Percentiles rank a stretch among this genome's conserved stretches.
Evolutionary conservation across 768 basidiomycete species (phyloP).

Genomic region (Kwoniella heveanensis): DNA sequence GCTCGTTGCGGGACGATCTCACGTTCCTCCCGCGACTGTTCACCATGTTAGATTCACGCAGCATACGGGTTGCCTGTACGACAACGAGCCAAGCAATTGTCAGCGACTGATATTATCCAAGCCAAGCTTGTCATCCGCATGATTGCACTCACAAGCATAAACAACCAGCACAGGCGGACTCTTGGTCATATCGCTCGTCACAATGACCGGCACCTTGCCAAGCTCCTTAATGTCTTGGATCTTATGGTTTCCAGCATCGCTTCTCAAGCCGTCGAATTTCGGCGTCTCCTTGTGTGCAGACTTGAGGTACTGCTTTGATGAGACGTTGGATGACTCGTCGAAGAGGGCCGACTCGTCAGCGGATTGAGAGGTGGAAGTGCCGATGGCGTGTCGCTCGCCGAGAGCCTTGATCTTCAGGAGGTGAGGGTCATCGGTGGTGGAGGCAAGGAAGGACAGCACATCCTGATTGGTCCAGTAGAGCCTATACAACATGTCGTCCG

Average conservation of each 20-base stretch:
- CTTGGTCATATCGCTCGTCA: conserved; percentile 92
- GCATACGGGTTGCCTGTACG: background rate
- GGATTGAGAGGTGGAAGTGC: conserved; percentile 69
- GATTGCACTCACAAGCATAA: conserved; percentile 63
- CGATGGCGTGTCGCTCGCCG: conserved; percentile 71
- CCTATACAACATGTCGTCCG: conserved; percentile 63
- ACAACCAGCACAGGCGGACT: conserved; percentile 95
- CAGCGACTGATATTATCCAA: no score
- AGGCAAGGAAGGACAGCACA: conserved; percentile 91
- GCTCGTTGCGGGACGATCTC: no score
- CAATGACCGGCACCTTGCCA: conserved; percentile 91
- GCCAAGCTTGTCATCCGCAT: background rate
- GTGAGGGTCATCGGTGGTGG: conserved; percentile 94
- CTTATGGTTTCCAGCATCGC: conserved; percentile 72
- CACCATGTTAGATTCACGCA: background rate
- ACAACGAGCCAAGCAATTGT: background rate
- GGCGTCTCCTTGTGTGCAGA: conserved; percentile 70
- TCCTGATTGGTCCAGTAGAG: conserved; percentile 94
- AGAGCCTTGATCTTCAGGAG: conserved; percentile 91
- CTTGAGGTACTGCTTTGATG: conserved; percentile 69
- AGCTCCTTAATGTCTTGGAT: conserved; percentile 93
- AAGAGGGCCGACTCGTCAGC: conserved; percentile 82
- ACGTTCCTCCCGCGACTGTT: no score
- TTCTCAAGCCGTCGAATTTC: conserved; percentile 76
- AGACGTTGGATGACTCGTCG: conserved; percentile 67